Evolutionary conservation across 148 eudicot species (phyloP).

Genomic region (Amaranthus cruentus): DNA sequence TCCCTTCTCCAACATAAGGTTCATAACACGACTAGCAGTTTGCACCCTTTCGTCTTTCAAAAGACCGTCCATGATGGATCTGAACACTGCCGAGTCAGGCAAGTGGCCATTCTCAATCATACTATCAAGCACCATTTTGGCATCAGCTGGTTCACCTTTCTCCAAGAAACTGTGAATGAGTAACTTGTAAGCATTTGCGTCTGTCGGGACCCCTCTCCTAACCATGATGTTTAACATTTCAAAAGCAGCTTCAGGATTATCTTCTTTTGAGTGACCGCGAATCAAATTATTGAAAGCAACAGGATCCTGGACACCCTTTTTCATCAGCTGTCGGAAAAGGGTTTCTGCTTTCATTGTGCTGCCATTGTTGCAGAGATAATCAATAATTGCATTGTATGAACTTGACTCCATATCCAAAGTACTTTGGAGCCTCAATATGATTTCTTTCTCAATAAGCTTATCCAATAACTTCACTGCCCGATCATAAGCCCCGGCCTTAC

Average conservation of each 20-base stretch:
- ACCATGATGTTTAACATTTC: conserved; percentile 80
- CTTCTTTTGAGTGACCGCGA: conserved; percentile 73
- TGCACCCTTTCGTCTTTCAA: conserved; percentile 86
- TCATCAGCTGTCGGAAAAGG: conserved; percentile 78
- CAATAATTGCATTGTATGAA: conserved; percentile 73
- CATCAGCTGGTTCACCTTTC: conserved; percentile 85
- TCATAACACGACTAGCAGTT: conserved; percentile 93
- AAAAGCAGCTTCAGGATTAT: conserved; percentile 59
- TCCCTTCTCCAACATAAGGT: conserved; percentile 85
- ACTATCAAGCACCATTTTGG: conserved; percentile 67
- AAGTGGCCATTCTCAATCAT: conserved; percentile 82
- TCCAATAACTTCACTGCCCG: conserved; percentile 66
- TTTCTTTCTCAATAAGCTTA: conserved; percentile 76
- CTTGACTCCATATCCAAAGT: conserved; percentile 59
- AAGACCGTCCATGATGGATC: conserved; percentile 74
- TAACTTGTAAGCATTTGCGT: conserved; percentile 42
- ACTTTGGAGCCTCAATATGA: conserved; percentile 56
- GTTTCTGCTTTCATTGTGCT: conserved; percentile 70
- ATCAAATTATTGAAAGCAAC: conserved; percentile 62
- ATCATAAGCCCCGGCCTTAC: conserved; percentile 62
- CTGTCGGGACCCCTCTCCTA: conserved; percentile 58
- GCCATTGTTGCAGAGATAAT: conserved; percentile 68
- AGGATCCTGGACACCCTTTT: conserved; percentile 75
- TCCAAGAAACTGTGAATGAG: conserved; percentile 71
- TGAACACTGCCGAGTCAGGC: conserved; percentile 65